Percentiles rank a stretch among this genome's conserved stretches.
These are phyloP conservation scores for Rubus idaeus DNA, from an alignment of 306 rosid species.

Conservation along the genomic window DNA sequence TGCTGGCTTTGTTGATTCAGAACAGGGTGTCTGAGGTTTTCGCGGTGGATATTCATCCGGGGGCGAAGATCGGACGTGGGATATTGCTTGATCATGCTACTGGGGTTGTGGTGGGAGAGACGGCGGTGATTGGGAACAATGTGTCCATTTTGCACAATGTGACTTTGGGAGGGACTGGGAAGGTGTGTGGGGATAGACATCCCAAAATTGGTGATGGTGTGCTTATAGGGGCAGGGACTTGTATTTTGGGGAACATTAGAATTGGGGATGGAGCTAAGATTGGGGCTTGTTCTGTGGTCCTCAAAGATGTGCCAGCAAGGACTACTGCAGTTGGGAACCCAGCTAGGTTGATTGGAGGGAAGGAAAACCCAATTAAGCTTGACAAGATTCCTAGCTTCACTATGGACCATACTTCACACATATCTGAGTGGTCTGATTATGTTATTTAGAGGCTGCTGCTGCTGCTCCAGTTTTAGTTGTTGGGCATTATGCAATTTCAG, in stretches of 20 bases:
- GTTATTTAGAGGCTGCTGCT: conserved; percentile 41
- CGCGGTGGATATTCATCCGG: conserved; percentile 86
- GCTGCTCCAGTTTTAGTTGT: no score
- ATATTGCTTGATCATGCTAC: conserved; percentile 86
- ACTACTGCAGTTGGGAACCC: conserved; percentile 95
- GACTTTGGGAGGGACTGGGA: conserved; percentile 94
- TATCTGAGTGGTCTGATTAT: conserved; percentile 71
- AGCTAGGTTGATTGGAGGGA: conserved; percentile 82
- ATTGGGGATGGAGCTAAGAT: conserved; percentile 83
- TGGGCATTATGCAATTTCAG: no score
- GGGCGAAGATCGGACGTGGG: conserved; percentile 74
- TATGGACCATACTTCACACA: conserved; percentile 80
- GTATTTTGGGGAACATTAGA: conserved; percentile 76
- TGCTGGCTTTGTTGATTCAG: conserved; percentile 67
- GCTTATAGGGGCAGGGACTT: conserved; percentile 85
- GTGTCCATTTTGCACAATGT: conserved; percentile 91
- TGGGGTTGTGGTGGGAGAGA: conserved; percentile 87
- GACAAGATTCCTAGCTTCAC: conserved; percentile 79
- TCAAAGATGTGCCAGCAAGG: conserved; percentile 85
- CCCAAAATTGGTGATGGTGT: conserved; percentile 96
- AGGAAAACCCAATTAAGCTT: conserved; percentile 62
- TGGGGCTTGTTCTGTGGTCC: conserved; percentile 88
- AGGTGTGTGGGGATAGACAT: conserved; percentile 71
- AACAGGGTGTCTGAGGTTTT: conserved; percentile 79
- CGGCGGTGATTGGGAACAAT: conserved; percentile 83